Evolutionary conservation across 345 rosid genomes (phyloP).

Genomic region (Cardiospermum halicacabum): DNA sequence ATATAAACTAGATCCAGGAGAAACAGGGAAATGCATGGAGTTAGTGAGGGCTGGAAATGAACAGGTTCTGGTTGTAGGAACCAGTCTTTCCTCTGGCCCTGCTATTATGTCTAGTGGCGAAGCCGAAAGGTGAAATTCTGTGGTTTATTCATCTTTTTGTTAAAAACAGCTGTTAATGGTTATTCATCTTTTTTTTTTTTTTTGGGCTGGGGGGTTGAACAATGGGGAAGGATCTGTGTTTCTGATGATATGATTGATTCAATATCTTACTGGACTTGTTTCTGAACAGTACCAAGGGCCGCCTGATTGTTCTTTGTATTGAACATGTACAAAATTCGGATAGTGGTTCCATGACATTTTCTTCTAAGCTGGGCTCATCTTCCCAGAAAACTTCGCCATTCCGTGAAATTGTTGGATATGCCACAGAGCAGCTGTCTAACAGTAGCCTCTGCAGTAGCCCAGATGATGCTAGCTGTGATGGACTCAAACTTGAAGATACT

Average conservation of each 20-base stretch:
- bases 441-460: conserved; percentile 86
- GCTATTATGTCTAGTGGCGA: conserved; percentile 97
- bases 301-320: conserved; percentile 72
- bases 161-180: background rate
- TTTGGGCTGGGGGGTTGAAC: background rate
- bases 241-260: background rate
- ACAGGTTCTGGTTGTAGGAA: conserved; percentile 81
- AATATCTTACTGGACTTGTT: conserved; percentile 15
- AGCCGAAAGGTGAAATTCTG: conserved; percentile 75
- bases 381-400: conserved; percentile 83
- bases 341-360: conserved; percentile 65
- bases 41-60: conserved; percentile 79
- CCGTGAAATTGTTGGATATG: conserved; percentile 59
- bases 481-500: conserved; percentile 74
- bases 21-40: conserved; percentile 93
- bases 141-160: conserved; percentile 7
- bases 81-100: conserved; percentile 84
- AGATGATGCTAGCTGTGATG: conserved; percentile 76
- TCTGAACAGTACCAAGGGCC: conserved; percentile 80
- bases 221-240: background rate
- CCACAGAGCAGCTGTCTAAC: conserved; percentile 70
- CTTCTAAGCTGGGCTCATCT: conserved; percentile 65
- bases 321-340: conserved; percentile 65
- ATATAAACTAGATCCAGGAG: conserved; percentile 71
- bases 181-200: background rate